Evolutionary conservation across 805 yeast genomes (phyloP).

Genomic region (Sungouiozyma ichnusensis): DNA sequence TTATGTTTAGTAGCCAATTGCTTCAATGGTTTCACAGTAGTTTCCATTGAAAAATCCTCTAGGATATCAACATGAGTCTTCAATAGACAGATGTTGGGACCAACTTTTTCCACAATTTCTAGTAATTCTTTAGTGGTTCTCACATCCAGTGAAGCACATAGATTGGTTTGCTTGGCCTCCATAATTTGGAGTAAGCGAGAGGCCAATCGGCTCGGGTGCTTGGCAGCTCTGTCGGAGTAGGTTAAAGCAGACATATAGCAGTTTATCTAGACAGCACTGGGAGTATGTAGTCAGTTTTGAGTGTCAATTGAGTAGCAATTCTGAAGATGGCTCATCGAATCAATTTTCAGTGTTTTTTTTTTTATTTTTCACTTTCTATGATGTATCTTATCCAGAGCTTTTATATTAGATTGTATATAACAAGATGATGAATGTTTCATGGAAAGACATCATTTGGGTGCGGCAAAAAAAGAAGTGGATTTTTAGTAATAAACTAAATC

Average conservation of each 20-base stretch:
- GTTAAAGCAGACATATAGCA: conserved; percentile 27
- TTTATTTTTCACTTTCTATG: too few relatives aligned
- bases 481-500: too few relatives aligned
- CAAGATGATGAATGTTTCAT: too few relatives aligned
- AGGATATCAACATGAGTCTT: conserved; percentile 93
- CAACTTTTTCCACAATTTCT: conserved; percentile 61
- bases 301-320: too few relatives aligned
- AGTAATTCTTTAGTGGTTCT: conserved; percentile 69
- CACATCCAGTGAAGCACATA: conserved; percentile 93
- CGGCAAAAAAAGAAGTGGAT: too few relatives aligned
- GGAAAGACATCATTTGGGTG: too few relatives aligned
- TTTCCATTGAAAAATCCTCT: conserved; percentile 77
- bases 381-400: too few relatives aligned
- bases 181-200: conserved; percentile 59
- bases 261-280: too few relatives aligned
- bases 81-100: conserved; percentile 84
- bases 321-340: too few relatives aligned
- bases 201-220: conserved; percentile 74
- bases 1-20: conserved; percentile 69
- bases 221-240: conserved; percentile 58
- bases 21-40: conserved; percentile 65
- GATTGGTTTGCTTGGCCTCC: conserved; percentile 71
- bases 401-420: too few relatives aligned
- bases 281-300: too few relatives aligned
- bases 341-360: too few relatives aligned